Base-by-base conservation (phyloP, 768 basidiomycete species). In the Tricholoma bakamatsutake region DNA sequence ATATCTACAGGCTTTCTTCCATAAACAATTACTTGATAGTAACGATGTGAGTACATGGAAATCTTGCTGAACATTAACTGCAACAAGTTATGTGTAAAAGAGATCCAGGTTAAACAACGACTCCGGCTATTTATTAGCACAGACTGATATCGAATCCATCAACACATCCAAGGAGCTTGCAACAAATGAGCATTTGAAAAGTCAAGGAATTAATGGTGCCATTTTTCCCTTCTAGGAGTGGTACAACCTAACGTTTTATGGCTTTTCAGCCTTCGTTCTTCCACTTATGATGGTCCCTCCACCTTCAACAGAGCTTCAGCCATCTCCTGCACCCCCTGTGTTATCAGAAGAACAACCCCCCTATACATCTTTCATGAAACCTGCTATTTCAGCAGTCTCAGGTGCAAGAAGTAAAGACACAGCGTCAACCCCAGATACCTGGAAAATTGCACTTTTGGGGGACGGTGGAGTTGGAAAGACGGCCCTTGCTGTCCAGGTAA, bases 381-480 rank as follows among this genome's bases (percentile, higher is more conserved):
- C 45, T 28, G 42, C 45, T 45, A 11, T 10, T 30, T 10, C 17
- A 35, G 1, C 48, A 33, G n/a, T 18, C n/a, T 31, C 17, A 33
- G 18, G 13, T 21, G 6, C 33, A 15, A n/a, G 31, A 5, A 47
- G 17, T 21, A n/a, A n/a, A n/a, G 4, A 7, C 10, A 28, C 33
- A 28, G 17, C 13, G 34, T 39, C 1, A 30, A 3, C 4, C 7
- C 4, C 28, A 10, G 48, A 55, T 18, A 10, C 15, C 18, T 50
- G 48, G 54, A 30, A 8, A 40, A 55, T 55, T 31, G 39, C 54
- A 4, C 46, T 55, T 17, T 33, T 55, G 4, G 54, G 54, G n/a
- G 63, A 59, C 11, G 61, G 61, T 2, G 63, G 64, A 5, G 57
- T 66, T 4, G 63, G 64, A 5, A 66, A 66, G 33, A 62, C 58